Evolutionary conservation across 2,329 filamentous ascomycete species (phyloP).

Genomic region (Nothopassalora personata): DNA sequence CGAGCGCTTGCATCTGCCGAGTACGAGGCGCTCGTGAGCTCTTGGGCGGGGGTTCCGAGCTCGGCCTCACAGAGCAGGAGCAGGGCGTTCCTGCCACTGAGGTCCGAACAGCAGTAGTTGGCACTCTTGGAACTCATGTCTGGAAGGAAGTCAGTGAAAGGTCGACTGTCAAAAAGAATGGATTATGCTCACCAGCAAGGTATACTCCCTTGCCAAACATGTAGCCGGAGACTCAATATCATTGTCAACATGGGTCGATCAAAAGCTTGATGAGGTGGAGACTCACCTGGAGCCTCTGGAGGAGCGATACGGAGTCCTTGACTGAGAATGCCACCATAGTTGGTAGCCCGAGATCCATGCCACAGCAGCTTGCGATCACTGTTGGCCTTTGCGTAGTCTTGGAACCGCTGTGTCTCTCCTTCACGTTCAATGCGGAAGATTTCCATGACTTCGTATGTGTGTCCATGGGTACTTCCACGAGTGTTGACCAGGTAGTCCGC

Average conservation of each 20-base stretch:
- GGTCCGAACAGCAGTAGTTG: conserved; percentile 58
- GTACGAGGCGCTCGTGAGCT: conserved; percentile 55
- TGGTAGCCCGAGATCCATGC: conserved; percentile 80
- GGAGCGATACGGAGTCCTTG: conserved; percentile 89
- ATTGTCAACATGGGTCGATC: background rate
- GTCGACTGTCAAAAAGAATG: background rate
- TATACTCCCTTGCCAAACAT: conserved; percentile 93
- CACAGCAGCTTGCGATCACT: conserved; percentile 72
- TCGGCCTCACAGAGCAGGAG: conserved; percentile 80
- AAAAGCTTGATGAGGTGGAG: conserved; percentile 53
- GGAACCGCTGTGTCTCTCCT: conserved; percentile 66
- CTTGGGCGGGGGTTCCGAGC: conserved; percentile 68
- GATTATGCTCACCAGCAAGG: conserved; percentile 64
- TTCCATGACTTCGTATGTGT: conserved; percentile 58
- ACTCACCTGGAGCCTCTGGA: conserved; percentile 64
- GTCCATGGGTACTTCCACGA: conserved; percentile 60
- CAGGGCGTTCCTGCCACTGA: conserved; percentile 58
- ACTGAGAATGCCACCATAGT: conserved; percentile 80
- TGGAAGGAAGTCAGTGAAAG: background rate
- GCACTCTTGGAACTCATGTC: conserved; percentile 78
- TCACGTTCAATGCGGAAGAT: conserved; percentile 79
- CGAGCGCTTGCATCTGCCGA: conserved; percentile 60
- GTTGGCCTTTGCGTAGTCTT: conserved; percentile 50
- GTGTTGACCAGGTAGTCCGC: conserved; percentile 62
- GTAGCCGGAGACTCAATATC: conserved; percentile 12